A percentile compares a stretch with the other conserved stretches of the same genome.
Evolutionary conservation across 2,329 filamentous ascomycete genomes (phyloP).

Genomic region (Exophiala dermatitidis): DNA sequence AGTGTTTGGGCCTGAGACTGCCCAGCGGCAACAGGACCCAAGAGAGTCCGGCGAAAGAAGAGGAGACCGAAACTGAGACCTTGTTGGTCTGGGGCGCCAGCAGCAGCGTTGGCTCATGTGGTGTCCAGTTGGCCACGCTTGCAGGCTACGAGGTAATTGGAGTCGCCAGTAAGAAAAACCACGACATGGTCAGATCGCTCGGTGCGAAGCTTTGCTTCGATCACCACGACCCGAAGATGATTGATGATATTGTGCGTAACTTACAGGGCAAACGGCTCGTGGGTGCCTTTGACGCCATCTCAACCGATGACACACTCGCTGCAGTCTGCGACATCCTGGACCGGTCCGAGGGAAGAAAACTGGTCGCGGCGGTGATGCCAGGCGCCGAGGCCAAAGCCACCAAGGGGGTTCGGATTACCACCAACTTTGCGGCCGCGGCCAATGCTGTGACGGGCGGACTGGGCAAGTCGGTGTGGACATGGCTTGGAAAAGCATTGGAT

Average conservation of each 20-base stretch:
- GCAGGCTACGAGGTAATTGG: constrained; percentile 37
- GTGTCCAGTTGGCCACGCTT: constrained; percentile 37
- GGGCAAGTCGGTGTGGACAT: constrained; percentile 51
- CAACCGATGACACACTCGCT: constrained; percentile 8
- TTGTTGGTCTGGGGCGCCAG: constrained; percentile 40
- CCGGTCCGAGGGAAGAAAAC: neutral
- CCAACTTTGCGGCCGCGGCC: constrained; percentile 44
- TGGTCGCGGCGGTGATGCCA: constrained; percentile 11
- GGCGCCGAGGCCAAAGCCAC: constrained; percentile 5
- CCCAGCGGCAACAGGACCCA: constrained; percentile 11
- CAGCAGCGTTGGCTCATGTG: constrained; percentile 38
- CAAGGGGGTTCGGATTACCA: constrained; percentile 6
- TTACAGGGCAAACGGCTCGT: constrained; percentile 9
- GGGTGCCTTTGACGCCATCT: constrained; percentile 16
- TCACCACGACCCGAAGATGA: constrained; percentile 31
- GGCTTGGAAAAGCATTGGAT: constrained; percentile 29
- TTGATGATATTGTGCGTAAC: constrained; percentile 11
- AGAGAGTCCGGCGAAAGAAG: constrained; percentile 8
- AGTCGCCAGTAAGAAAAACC: neutral
- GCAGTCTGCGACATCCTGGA: constrained; percentile 7
- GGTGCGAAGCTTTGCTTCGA: constrained; percentile 42
- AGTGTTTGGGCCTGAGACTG: constrained; percentile 25
- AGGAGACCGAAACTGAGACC: neutral
- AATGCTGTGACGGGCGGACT: constrained; percentile 42
- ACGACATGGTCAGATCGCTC: constrained; percentile 32